These are phyloP conservation scores for Glycyrrhiza uralensis DNA, from an alignment of 306 rosid species.

Conservation along the genomic window DNA sequence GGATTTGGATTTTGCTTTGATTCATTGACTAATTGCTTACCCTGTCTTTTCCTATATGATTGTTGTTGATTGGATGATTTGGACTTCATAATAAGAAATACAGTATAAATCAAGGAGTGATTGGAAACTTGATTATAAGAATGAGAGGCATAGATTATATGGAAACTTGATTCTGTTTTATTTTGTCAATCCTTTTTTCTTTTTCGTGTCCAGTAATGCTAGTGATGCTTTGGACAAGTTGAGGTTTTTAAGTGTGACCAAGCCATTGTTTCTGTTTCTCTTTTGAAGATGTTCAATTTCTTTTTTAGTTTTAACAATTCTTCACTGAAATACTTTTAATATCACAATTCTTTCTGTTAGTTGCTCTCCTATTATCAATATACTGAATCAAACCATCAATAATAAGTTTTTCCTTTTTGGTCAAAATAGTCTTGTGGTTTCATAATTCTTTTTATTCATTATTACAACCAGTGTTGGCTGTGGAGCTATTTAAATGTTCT, in stretches of 20 bases:
- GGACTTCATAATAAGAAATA: too few relatives aligned
- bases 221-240: constrained; percentile 93
- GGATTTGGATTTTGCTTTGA: too few relatives aligned
- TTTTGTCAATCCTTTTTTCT: neutral
- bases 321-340: constrained; percentile 2
- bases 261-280: constrained; percentile 52
- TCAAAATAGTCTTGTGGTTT: neutral
- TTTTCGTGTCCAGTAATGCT: constrained; percentile 75
- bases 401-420: neutral
- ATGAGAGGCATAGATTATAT: too few relatives aligned
- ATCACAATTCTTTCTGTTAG: neutral
- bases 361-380: constrained; percentile 6
- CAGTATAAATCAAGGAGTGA: too few relatives aligned
- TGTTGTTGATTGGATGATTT: too few relatives aligned
- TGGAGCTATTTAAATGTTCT: neutral
- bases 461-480: neutral
- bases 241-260: constrained; percentile 89
- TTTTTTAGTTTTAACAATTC: constrained; percentile 9
- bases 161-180: neutral
- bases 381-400: constrained; percentile 1
- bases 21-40: too few relatives aligned
- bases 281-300: neutral
- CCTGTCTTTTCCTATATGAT: too few relatives aligned
- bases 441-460: neutral
- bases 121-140: too few relatives aligned